phyloP scores from a whole-genome alignment of 495 filamentous ascomycete genomes.

The Podospora conica region DNA sequence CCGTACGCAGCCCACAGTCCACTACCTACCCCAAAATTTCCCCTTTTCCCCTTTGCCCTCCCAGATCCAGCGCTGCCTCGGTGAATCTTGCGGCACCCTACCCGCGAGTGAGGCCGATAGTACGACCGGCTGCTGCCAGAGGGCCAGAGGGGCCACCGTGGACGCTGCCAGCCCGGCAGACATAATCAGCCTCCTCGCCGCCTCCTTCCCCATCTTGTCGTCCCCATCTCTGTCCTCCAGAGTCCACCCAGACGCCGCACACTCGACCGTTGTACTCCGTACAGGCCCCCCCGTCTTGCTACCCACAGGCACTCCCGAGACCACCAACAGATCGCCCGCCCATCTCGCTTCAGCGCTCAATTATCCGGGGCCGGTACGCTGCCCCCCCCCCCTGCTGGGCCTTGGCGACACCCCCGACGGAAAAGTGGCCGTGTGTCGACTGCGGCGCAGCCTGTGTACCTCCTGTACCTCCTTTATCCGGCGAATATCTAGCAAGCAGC shows the following conservation, averaged over 20 bases:
- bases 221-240: constrained; percentile 1
- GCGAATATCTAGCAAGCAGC: constrained; percentile 26
- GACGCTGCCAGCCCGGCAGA: constrained; percentile 12
- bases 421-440: constrained; percentile 16
- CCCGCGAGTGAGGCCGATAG: constrained; percentile 26
- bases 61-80: constrained; percentile 13
- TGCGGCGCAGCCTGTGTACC: constrained; percentile 31
- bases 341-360: constrained; percentile 28
- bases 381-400: constrained; percentile 16
- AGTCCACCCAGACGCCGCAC: constrained; percentile 8
- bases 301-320: constrained; percentile 9
- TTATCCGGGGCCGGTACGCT: constrained; percentile 32
- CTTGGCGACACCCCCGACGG: constrained; percentile 24
- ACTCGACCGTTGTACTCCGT: background rate
- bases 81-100: constrained; percentile 24
- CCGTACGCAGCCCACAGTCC: constrained; percentile 6
- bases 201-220: constrained; percentile 6
- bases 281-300: background rate
- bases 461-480: constrained; percentile 31
- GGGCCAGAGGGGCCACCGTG: constrained; percentile 9
- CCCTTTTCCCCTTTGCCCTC: constrained; percentile 8
- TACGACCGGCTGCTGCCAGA: constrained; percentile 20
- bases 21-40: constrained; percentile 17
- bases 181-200: constrained; percentile 15
- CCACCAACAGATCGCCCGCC: constrained; percentile 24